Percentiles rank a stretch among this genome's conserved stretches.
These are phyloP conservation scores for Butyriboletus loyo DNA, from an alignment of 768 basidiomycete species.

Conservation along the genomic window DNA sequence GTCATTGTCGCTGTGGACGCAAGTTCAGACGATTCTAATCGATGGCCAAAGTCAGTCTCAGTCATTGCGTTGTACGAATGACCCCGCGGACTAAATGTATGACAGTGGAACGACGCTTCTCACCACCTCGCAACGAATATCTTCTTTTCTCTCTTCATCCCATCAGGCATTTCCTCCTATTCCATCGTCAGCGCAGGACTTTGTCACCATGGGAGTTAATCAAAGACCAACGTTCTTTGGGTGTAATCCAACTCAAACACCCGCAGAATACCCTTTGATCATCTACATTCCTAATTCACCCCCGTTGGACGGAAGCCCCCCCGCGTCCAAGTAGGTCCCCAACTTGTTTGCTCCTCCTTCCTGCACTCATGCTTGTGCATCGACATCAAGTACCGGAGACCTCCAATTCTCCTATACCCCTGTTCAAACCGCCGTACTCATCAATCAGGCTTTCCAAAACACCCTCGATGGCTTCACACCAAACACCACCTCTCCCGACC, in stretches of 20 bases:
- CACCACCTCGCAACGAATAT: constrained; percentile 42
- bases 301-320: constrained; percentile 56
- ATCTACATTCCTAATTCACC: constrained; percentile 78
- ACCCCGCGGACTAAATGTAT: neutral
- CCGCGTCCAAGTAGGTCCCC: constrained; percentile 58
- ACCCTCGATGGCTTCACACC: constrained; percentile 59
- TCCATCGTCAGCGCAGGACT: constrained; percentile 48
- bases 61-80: neutral
- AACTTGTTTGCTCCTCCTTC: neutral
- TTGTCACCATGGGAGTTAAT: constrained; percentile 60
- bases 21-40: constrained; percentile 52
- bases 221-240: constrained; percentile 77
- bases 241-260: constrained; percentile 50
- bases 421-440: constrained; percentile 51
- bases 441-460: constrained; percentile 59
- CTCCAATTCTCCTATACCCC: constrained; percentile 59
- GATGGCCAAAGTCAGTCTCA: constrained; percentile 63
- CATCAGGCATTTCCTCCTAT: constrained; percentile 67
- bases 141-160: constrained; percentile 41
- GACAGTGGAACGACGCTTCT: constrained; percentile 54
- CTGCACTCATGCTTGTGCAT: constrained; percentile 3
- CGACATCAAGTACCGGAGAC: constrained; percentile 45
- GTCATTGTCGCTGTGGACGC: constrained; percentile 75
- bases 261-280: constrained; percentile 61
- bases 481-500: constrained; percentile 54